Conservation (phyloP, 768 basidiomycete genomes). For the Botryobasidium botryosum region DNA sequence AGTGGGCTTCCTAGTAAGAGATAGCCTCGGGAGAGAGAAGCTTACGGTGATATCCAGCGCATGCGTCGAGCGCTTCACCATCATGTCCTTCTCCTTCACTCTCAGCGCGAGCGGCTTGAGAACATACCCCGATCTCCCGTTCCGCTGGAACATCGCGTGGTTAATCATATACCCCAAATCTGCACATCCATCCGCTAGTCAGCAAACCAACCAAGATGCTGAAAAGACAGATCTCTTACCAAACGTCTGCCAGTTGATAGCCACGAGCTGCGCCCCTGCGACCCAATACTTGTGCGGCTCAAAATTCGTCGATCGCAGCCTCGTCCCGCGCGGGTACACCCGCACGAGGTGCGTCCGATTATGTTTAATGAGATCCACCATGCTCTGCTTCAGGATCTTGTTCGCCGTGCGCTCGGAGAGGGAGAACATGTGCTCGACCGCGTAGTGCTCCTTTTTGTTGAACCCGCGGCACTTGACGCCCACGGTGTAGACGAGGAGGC, state of each 20-base stretch:
- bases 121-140: conserved; percentile 77
- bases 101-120: conserved; percentile 73
- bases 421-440: conserved; percentile 80
- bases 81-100: conserved; percentile 39
- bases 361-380: conserved; percentile 70
- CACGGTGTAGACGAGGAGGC: conserved; percentile 81
- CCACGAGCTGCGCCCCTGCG: conserved; percentile 74
- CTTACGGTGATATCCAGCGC: conserved; percentile 46
- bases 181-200: conserved; percentile 18
- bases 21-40: neutral
- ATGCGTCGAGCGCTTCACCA: conserved; percentile 38
- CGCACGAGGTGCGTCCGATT: conserved; percentile 66
- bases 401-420: conserved; percentile 72
- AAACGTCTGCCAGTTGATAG: conserved; percentile 95
- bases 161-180: conserved; percentile 88
- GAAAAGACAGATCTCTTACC: conserved; percentile 34
- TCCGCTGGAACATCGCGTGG: conserved; percentile 86
- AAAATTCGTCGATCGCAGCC: conserved; percentile 75
- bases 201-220: neutral
- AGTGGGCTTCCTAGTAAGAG: neutral
- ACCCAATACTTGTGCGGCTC: conserved; percentile 83
- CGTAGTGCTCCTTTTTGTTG: conserved; percentile 72
- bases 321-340: conserved; percentile 69
- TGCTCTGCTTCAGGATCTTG: conserved; percentile 50
- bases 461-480: conserved; percentile 90